Base-by-base conservation (phyloP, 495 filamentous ascomycete species). In the Penicillium herquei region DNA sequence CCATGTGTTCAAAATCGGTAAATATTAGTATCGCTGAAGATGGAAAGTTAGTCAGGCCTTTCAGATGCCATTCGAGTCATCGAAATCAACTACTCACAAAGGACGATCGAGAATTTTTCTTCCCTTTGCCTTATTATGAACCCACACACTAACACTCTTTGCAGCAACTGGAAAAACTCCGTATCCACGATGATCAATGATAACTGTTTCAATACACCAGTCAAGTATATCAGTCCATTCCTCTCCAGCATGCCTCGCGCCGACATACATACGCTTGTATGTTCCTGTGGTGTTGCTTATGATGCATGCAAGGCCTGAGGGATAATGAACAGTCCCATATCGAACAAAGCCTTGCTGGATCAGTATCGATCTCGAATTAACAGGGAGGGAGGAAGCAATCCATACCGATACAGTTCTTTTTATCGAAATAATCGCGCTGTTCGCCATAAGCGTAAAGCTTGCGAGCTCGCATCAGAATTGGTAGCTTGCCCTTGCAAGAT, bases 371-470 rank as follows among this genome's bases (percentile, higher is more conserved):
- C 21, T 26, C 8, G 11, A 18, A 33, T 35, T 13, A 13, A 18
- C 10, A n/a, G 17, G 11, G 12, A 34, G 3, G 40, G n/a, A 35
- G 35, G 0, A 21, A n/a, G n/a, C n/a, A n/a, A 16, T 48, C 62
- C 67, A 37, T 9, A 61, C 87, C 88, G 56, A 91, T 79, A 63
- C 87, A 90, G 35, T 82, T 84, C 6, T 70, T 58, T 30, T 75
- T 76, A 64, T 88, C 81, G 54, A 87, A 87, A 65, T 89, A 90
- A 57, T 90, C 85, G 3, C 76, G 70, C 57, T 90, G 87, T 17
- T 75, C 65, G 6, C 88, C 87, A 58, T 89, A 88, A 0, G 84
- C 79, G 58, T 89, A 90, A 7, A 89, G 70, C 63, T 86, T 89
- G 7, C 88, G 77, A 5, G 84, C 84, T 11, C 87, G 76, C 21